Percentiles rank a stretch among this genome's conserved stretches.
Evolutionary conservation across 208 protist genomes (phyloP).

Genomic region (Porcisia hertigi): DNA sequence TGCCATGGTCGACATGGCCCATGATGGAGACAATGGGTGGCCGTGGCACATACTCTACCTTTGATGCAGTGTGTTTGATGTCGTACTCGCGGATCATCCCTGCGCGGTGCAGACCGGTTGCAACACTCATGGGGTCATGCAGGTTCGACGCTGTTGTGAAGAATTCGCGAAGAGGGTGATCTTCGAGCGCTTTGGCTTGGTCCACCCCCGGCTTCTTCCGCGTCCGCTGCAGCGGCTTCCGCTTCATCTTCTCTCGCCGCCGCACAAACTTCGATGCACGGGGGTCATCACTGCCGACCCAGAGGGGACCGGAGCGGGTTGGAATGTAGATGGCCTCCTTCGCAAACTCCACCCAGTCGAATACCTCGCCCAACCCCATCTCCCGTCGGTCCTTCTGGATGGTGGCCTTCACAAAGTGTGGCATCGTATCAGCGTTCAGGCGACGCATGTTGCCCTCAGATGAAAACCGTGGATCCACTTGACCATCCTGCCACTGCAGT

Average conservation of each 20-base stretch:
- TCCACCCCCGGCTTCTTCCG: conserved; percentile 77
- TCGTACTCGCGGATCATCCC: conserved; percentile 83
- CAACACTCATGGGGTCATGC: conserved; percentile 79
- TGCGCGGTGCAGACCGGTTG: conserved; percentile 74
- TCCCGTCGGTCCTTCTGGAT: conserved; percentile 90
- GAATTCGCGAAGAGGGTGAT: conserved; percentile 85
- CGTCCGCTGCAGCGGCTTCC: conserved; percentile 74
- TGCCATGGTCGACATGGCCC: conserved; percentile 99
- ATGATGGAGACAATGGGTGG: conserved; percentile 97
- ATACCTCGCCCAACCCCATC: conserved; percentile 82
- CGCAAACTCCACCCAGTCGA: conserved; percentile 89
- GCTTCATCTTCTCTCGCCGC: conserved; percentile 82
- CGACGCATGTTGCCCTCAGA: conserved; percentile 68
- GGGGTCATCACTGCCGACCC: conserved; percentile 88
- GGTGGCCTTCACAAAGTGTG: conserved; percentile 87
- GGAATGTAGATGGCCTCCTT: conserved; percentile 89
- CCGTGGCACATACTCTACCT: conserved; percentile 73
- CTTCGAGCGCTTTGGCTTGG: conserved; percentile 71
- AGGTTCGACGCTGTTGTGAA: conserved; percentile 87
- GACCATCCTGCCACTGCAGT: conserved; percentile 67
- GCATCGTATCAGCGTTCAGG: conserved; percentile 85
- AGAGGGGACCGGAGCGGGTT: conserved; percentile 77
- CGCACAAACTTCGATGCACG: conserved; percentile 76
- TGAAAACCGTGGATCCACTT: conserved; percentile 75
- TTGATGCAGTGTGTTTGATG: conserved; percentile 82